Conservation (phyloP, 257 asterid species). For the Salvia splendens region DNA sequence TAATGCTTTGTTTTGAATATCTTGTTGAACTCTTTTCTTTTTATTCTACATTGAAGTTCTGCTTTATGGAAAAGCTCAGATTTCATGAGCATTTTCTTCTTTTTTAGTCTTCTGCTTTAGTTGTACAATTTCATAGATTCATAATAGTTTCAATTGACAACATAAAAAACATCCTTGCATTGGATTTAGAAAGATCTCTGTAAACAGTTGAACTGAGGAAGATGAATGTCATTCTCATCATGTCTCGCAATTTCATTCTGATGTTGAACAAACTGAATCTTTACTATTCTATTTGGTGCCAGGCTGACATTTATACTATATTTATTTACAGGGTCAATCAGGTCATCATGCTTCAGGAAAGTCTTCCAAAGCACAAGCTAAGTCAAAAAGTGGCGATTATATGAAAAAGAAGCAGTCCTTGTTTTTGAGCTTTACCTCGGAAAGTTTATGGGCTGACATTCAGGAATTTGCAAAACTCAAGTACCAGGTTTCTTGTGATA, state of each 20-base stretch:
- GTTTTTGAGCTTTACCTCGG: constrained; percentile 58
- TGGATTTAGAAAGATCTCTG: background rate
- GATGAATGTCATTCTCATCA: constrained; percentile 7
- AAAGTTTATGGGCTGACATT: constrained; percentile 84
- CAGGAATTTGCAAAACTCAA: constrained; percentile 78
- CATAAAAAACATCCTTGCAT: background rate
- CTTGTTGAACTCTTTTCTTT: background rate
- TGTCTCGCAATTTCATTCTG: constrained; percentile 10
- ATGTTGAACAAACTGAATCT: too few relatives aligned
- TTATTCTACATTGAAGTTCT: too few relatives aligned
- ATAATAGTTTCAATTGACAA: background rate
- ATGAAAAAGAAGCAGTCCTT: constrained; percentile 59
- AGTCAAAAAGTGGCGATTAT: constrained; percentile 48
- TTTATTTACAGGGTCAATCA: constrained; percentile 55
- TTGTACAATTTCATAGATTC: background rate
- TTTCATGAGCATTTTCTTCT: background rate
- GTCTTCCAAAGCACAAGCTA: constrained; percentile 52
- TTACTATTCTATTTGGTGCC: too few relatives aligned
- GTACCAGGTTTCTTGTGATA: constrained; percentile 64
- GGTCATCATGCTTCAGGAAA: constrained; percentile 53
- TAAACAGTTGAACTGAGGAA: background rate
- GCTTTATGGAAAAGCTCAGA: too few relatives aligned
- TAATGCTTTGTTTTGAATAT: background rate
- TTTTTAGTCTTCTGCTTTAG: background rate
- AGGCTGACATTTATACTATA: constrained; percentile 7